Base-by-base conservation (phyloP, 2,329 filamentous ascomycete species). In the Arthroderma sp. region DNA sequence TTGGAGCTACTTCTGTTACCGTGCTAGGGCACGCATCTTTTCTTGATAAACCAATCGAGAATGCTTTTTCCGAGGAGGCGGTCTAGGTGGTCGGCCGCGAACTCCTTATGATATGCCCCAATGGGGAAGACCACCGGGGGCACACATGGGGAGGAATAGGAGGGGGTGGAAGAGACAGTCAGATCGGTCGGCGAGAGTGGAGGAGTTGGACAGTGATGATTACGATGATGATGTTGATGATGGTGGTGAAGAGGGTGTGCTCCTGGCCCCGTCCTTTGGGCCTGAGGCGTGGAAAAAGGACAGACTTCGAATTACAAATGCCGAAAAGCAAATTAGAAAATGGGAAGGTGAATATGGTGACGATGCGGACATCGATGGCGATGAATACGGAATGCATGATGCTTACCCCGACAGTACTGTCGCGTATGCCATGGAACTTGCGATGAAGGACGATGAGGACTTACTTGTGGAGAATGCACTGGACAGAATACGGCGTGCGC, bases 21-120 rank as follows among this genome's bases (percentile, higher is more conserved):
- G 93, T 96, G 55, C 72, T 96, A 54, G 91, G 91, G 68, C 91
- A 98, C 71, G 91, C 91, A 56, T 77, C 87, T 52, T 79, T 96
- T 64, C 81, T 96, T 83, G 89, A 96, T 66, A 95, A 94, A 78
- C 89, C 89, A 48, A 94, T 96, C 74, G 91, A 96, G 81, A 89
- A 93, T 88, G 88, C 88, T 95, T 98, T 98, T 95, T 95, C 89
- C 77, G 91, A 93, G 88, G 91, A 98, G 89, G 89, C 91, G 88
- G 91, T 98, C 84, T 98, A 96, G 81, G 77, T 93, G 88, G 88
- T 96, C 91, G 89, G 86, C 89, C 89, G 91, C 91, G 83, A 91
- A 83, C 88, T 94, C 89, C 88, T 71, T 70, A 75, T 68, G 70
- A 71, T 74, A 81, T 83, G 87, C 87, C 88, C 85, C 82, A 74